Evolutionary conservation across 1,139 yeast species (phyloP).

Genomic region (Taiozyma sp.): DNA sequence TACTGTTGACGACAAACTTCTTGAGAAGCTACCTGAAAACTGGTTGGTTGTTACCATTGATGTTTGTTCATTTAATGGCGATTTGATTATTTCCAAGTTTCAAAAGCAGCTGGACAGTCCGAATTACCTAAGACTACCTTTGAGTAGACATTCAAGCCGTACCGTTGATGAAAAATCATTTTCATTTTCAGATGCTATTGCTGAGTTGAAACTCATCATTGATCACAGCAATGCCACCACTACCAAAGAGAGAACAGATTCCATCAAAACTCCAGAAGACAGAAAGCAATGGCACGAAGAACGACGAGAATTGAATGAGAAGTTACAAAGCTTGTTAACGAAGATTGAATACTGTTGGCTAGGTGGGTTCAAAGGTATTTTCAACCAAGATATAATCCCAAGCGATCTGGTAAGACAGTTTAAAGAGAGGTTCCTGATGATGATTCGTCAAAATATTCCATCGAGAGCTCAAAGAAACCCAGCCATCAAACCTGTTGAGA

Average conservation of each 20-base stretch:
- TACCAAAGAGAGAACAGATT: conserved; percentile 41
- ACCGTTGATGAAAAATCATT: conserved; percentile 38
- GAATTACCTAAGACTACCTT: conserved; percentile 52
- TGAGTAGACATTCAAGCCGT: conserved; percentile 44
- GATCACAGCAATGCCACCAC: conserved; percentile 58
- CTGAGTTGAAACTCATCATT: conserved; percentile 47
- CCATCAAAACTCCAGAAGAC: conserved; percentile 46
- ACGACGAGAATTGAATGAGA: conserved; percentile 56
- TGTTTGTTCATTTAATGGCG: conserved; percentile 52
- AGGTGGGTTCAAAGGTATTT: conserved; percentile 72
- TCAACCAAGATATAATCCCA: conserved; percentile 32
- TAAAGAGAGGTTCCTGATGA: conserved; percentile 32
- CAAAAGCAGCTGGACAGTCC: conserved; percentile 31
- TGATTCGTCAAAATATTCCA: conserved; percentile 32
- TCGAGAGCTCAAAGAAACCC: conserved; percentile 28
- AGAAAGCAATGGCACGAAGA: conserved; percentile 75
- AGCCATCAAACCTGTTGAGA: conserved; percentile 26
- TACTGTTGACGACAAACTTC: conserved; percentile 10
- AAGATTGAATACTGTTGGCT: conserved; percentile 66
- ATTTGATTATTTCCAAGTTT: conserved; percentile 47
- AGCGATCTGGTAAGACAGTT: conserved; percentile 31
- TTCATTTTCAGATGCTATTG: conserved; percentile 42
- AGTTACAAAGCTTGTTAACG: conserved; percentile 47
- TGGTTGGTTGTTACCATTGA: conserved; percentile 66
- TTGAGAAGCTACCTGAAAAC: conserved; percentile 33